These are phyloP conservation scores for Novakomyces olei DNA, from an alignment of 805 yeast genomes.

Conservation along the genomic window DNA sequence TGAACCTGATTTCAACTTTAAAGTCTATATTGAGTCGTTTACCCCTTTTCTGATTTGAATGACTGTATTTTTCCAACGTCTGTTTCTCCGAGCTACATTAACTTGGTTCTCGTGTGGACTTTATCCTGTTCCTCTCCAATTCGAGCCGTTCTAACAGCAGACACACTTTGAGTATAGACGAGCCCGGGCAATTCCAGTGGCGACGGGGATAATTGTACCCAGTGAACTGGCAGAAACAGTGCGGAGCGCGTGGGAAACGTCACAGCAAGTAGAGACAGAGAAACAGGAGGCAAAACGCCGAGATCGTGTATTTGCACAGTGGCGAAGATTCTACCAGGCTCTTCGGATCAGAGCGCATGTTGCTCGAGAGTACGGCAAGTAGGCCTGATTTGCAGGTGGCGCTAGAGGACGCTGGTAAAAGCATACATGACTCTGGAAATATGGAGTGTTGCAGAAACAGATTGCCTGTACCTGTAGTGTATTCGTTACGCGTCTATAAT, in stretches of 20 bases:
- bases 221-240: constrained; percentile 1
- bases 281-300: neutral
- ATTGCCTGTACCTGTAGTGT: too few relatives aligned
- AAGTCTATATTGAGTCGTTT: too few relatives aligned
- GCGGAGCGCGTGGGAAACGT: constrained; percentile 1
- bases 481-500: too few relatives aligned
- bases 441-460: too few relatives aligned
- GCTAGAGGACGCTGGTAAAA: neutral
- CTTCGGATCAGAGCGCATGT: constrained; percentile 1
- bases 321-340: neutral
- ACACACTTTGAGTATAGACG: constrained; percentile 1
- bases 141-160: too few relatives aligned
- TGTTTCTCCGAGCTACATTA: too few relatives aligned
- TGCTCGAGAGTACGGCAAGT: constrained; percentile 1
- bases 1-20: too few relatives aligned
- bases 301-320: neutral
- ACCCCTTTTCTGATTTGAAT: too few relatives aligned
- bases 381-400: neutral
- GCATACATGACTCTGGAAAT: neutral
- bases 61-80: too few relatives aligned
- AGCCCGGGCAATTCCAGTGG: constrained; percentile 6
- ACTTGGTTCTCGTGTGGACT: too few relatives aligned
- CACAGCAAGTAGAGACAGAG: neutral
- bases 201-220: constrained; percentile 9
- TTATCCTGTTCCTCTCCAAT: too few relatives aligned